Base-by-base conservation (phyloP, 345 rosid genomes). In the Citrus unshiu region DNA sequence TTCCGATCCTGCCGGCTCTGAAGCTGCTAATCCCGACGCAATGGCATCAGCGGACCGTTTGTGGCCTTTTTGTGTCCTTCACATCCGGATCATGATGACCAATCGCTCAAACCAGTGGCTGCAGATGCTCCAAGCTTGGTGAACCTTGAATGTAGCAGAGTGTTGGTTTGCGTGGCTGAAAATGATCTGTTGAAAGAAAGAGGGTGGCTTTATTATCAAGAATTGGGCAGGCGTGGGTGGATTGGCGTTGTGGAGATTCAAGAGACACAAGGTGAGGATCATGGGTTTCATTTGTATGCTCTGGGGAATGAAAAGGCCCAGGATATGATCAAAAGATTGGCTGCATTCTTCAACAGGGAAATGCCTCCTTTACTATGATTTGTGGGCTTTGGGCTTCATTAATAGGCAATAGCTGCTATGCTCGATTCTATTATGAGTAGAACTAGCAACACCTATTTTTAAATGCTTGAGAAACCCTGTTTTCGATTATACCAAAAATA, bases 91-190 rank as follows among this genome's bases (percentile, higher is more conserved):
- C 84, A 83, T 59, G 86, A 86, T 54, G 95, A 93, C 40, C 98
- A 90, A 51, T 78, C 82, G 77, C 35, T 92, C n/a, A 89, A 92
- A 69, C 93, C 91, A 18, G 66, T 73, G 1, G 84, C 70, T 9
- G 83, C 79, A 0, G 86, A 82, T 66, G 86, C 87, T 32, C 79
- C 91, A 76, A 65, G 87, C 70, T 58, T 91, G 83, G 72, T 30
- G 21, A 84, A 74, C 46, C 76, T 91, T 58, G 84, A 87, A 56
- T 83, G 93, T 18, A 77, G 70, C 18, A 82, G 83, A 81, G 84
- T 85, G 57, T 57, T 90, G 72, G 92, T 91, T 3, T 87, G 87
- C 12, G 88, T 85, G 72, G 90, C 93, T 0, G 90, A 90, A 73
- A 86, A 88, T 16, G 95, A 92, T 77, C 13, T 60, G n/a, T 54